These are phyloP conservation scores for Irineochytrium annulatum DNA, from an alignment of 192 early-diverging fungal species.

Conservation along the genomic window DNA sequence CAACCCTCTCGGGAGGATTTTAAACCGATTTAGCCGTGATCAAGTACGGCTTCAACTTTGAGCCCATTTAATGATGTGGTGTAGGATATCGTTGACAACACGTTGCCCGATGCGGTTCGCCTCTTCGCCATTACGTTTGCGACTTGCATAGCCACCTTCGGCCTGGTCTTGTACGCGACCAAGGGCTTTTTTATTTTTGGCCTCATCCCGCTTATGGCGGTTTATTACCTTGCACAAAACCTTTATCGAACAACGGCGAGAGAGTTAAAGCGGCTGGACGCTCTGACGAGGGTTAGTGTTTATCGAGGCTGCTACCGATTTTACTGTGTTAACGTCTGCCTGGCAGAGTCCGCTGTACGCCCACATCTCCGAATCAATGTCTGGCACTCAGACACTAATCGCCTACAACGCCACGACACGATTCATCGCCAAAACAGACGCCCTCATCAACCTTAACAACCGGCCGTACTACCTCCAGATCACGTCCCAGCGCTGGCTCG, in stretches of 20 bases:
- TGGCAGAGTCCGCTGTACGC: slow-evolving; percentile 70
- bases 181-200: slow-evolving; percentile 23
- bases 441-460: slow-evolving; percentile 69
- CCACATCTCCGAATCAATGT: slow-evolving; percentile 69
- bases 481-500: slow-evolving; percentile 26
- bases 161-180: slow-evolving; percentile 20
- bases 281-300: slow-evolving; percentile 15
- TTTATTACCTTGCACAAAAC: slow-evolving; percentile 33
- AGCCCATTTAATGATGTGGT: too few relatives aligned
- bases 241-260: slow-evolving; percentile 27
- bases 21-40: slow-evolving; percentile 43
- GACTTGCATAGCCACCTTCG: slow-evolving; percentile 21
- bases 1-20: slow-evolving; percentile 69
- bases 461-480: slow-evolving; percentile 72
- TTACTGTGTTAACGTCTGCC: slow-evolving; percentile 25
- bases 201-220: slow-evolving; percentile 20
- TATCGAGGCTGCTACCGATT: too few relatives aligned
- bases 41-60: too few relatives aligned
- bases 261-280: slow-evolving; percentile 38
- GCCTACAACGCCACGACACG: slow-evolving; percentile 68
- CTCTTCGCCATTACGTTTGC: slow-evolving; percentile 32
- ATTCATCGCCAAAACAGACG: slow-evolving; percentile 68
- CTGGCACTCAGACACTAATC: slow-evolving; percentile 77
- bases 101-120: slow-evolving; percentile 38
- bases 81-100: slow-evolving; percentile 23